Base-by-base conservation (phyloP, 2,329 filamentous ascomycete genomes). In the Claviceps citrina region DNA sequence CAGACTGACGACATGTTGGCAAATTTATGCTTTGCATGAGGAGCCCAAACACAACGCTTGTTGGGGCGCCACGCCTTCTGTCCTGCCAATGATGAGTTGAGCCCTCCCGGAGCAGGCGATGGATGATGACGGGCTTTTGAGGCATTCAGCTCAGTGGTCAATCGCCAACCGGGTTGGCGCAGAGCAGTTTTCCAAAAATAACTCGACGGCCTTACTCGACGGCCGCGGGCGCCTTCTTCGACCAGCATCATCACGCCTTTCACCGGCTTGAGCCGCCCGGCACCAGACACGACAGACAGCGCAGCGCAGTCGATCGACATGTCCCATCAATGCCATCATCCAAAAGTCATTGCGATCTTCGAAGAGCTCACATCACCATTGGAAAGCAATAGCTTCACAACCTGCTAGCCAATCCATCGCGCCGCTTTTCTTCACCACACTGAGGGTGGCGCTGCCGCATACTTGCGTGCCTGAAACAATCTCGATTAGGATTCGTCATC, bases 11-110 rank as follows among this genome's bases (percentile, higher is more conserved):
- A 38, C 36, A 38, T 19, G 36, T 18, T 38, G 25, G 36, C 36
- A 15, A 31, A 38, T 24, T 38, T 38, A 38, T 38, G 36, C 26
- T 31, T 38, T 38, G 36, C 36, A 38, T 30, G 36, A n/a, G 18
- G 18, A n/a, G 25, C n/a, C 36, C 36, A 38, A 31, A 30, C 18
- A 31, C 6, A 36, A 24, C 34, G 24, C 34, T 36, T 19, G 34
- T 27, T 36, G 34, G 16, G 26, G 33, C 19, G 25, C 34, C 34
- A 36, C 34, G 16, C 28, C 26, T 37, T 38, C 18, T 38, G 22
- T 32, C n/a, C n/a, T n/a, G 28, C 28, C 28, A 16, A 39, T 18
- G 20, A 32, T 25, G 28, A 31, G 32, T 16, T 32, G n/a, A 26
- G 1, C 5, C n/a, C 20, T 8, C 27, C n/a, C 20, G 9, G 27